A percentile compares a stretch with the other conserved stretches of the same genome.
phyloP scores from a whole-genome alignment of 345 rosid species.

The Eucalyptus paniculata region DNA sequence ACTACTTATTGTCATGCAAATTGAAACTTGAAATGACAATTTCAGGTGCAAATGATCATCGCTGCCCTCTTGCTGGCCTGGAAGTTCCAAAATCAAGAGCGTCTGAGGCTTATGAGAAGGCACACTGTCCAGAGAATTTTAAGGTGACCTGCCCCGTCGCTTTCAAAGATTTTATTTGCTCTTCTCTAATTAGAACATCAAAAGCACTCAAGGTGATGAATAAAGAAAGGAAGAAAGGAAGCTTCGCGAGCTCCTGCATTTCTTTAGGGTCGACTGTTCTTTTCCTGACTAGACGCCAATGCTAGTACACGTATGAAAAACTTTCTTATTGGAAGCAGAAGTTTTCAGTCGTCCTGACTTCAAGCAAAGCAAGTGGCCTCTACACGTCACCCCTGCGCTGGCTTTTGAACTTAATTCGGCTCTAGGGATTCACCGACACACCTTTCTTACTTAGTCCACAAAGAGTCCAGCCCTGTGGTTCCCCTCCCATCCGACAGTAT shows the following conservation, averaged over 20 bases:
- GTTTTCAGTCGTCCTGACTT: neutral
- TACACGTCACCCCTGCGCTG: neutral
- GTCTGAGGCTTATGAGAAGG: slow-evolving; percentile 26
- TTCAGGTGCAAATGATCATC: slow-evolving; percentile 70
- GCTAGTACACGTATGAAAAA: neutral
- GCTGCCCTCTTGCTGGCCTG: slow-evolving; percentile 67
- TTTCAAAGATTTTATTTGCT: neutral
- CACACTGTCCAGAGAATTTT: slow-evolving; percentile 24
- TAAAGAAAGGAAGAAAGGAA: neutral
- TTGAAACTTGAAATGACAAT: neutral
- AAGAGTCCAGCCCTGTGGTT: neutral
- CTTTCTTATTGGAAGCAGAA: neutral
- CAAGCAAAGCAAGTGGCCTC: neutral
- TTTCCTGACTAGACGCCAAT: neutral
- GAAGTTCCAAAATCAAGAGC: slow-evolving; percentile 31
- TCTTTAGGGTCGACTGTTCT: neutral
- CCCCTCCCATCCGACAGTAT: neutral
- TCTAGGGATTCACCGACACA: neutral
- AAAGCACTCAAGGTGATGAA: neutral
- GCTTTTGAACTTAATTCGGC: neutral
- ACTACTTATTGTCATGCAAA: neutral
- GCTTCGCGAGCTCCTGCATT: neutral
- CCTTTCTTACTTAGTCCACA: neutral
- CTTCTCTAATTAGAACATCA: neutral
- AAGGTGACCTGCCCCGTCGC: slow-evolving; percentile 11